Evolutionary conservation across 116 monocot species (phyloP).

Genomic region (Phalaenopsis hybrid): DNA sequence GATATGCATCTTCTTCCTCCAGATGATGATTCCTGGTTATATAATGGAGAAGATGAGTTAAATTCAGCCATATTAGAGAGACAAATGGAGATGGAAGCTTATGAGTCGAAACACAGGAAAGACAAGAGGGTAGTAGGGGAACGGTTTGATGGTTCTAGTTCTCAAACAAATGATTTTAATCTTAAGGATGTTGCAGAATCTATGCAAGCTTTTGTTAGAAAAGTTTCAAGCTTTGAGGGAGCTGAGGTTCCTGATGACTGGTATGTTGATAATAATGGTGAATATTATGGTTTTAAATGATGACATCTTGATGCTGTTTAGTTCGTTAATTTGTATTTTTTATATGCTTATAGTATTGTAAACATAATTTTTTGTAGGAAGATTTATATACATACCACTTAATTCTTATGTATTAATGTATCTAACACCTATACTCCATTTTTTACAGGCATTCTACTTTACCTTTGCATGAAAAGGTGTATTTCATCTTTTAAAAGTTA

Average conservation of each 20-base stretch:
- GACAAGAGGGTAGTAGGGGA: slow-evolving; percentile 8
- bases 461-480: too few species aligned
- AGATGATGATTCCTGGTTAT: slow-evolving; percentile 93
- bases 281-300: not conserved
- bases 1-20: slow-evolving; percentile 44
- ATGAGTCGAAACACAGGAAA: slow-evolving; percentile 43
- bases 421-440: too few species aligned
- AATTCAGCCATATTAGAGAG: slow-evolving; percentile 65
- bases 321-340: not conserved
- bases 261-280: slow-evolving; percentile 21
- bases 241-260: slow-evolving; percentile 81
- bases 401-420: too few species aligned
- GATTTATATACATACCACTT: too few species aligned
- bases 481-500: too few species aligned
- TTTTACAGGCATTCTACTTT: too few species aligned
- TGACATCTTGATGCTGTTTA: not conserved
- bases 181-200: slow-evolving; percentile 65
- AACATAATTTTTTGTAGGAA: not conserved
- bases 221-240: slow-evolving; percentile 90
- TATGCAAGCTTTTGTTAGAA: slow-evolving; percentile 81
- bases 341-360: not conserved
- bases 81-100: slow-evolving; percentile 75
- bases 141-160: slow-evolving; percentile 14
- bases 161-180: slow-evolving; percentile 42
- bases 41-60: slow-evolving; percentile 81